phyloP scores from a whole-genome alignment of 192 early-diverging fungal genomes.

The Mortierella alpina region DNA sequence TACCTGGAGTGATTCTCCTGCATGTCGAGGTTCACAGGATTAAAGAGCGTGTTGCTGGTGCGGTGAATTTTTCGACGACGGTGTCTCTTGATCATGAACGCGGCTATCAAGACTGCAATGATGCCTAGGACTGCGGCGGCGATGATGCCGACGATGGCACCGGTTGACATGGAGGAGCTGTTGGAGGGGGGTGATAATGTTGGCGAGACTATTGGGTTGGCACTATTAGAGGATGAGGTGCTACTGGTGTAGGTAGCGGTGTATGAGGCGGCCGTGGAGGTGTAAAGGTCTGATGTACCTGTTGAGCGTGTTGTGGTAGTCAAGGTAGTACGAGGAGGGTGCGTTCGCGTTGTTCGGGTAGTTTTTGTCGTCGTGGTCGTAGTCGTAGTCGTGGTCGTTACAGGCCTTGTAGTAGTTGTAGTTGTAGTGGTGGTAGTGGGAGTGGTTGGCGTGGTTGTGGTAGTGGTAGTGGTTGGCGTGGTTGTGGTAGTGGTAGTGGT shows the following conservation, averaged over 20 bases:
- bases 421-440: background rate
- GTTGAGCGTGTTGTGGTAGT: no score
- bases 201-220: conserved; percentile 5
- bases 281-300: background rate
- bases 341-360: background rate
- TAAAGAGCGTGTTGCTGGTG: conserved; percentile 26
- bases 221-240: conserved; percentile 5
- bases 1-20: conserved; percentile 18
- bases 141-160: conserved; percentile 29
- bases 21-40: conserved; percentile 20
- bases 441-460: background rate
- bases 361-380: background rate
- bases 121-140: conserved; percentile 12
- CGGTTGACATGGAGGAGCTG: conserved; percentile 1
- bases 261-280: background rate
- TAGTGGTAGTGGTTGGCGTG: background rate
- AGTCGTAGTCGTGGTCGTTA: conserved; percentile 1
- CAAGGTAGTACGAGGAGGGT: background rate
- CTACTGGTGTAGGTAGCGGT: background rate
- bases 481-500: conserved; percentile 9
- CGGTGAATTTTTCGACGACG: background rate
- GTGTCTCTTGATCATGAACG: conserved; percentile 17
- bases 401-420: background rate
- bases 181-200: background rate
- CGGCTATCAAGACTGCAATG: conserved; percentile 8